These are phyloP conservation scores for Trypanosoma platydactyli DNA, from an alignment of 208 protist species.

Conservation along the genomic window DNA sequence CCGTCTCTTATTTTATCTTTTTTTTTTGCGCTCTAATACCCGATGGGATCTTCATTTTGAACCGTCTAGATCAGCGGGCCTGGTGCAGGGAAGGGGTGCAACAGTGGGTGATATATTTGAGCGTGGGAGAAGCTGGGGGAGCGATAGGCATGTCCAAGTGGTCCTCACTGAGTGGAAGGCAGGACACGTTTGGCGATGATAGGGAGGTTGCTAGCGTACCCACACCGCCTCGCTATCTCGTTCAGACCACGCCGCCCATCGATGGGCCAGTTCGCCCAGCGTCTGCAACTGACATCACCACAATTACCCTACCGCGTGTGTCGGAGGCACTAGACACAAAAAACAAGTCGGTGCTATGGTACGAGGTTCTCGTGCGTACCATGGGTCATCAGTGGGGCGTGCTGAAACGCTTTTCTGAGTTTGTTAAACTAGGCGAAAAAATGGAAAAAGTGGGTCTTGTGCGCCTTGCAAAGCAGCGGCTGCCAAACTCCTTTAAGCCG, in stretches of 20 bases:
- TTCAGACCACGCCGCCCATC: conserved; percentile 14
- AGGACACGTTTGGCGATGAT: conserved; percentile 5
- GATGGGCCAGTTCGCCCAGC: conserved; percentile 6
- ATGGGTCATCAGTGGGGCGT: conserved; percentile 24
- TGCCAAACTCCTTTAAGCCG: neutral
- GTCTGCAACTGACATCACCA: conserved; percentile 15
- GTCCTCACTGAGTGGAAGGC: neutral
- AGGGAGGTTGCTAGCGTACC: neutral
- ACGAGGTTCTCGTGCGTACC: conserved; percentile 21
- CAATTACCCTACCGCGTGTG: conserved; percentile 4
- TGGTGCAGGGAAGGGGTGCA: no score
- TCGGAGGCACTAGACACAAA: conserved; percentile 7
- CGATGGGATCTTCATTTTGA: no score
- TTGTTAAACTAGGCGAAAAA: conserved; percentile 8
- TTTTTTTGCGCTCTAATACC: no score
- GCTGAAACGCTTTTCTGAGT: conserved; percentile 34
- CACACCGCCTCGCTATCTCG: conserved; percentile 7
- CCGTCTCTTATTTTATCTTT: no score
- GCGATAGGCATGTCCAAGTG: conserved; percentile 20
- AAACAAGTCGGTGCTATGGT: conserved; percentile 23
- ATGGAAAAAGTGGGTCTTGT: conserved; percentile 14
- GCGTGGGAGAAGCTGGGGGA: neutral
- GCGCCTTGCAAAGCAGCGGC: conserved; percentile 5
- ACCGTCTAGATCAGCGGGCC: no score
- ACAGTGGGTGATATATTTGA: no score